Evolutionary conservation across 768 basidiomycete genomes (phyloP).

Genomic region (Lactifluus echinatus): DNA sequence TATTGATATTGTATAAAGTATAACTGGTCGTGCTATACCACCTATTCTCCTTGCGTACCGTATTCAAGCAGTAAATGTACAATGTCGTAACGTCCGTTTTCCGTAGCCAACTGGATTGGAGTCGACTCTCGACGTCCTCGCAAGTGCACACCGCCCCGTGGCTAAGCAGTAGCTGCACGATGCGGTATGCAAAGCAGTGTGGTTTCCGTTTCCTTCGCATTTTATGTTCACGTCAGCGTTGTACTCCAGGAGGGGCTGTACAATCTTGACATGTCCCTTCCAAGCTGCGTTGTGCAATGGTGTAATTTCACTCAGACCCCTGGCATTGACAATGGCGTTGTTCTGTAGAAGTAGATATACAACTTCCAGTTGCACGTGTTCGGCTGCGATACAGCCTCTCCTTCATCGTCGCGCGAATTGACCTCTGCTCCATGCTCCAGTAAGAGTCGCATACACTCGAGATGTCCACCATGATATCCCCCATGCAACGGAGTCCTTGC

Average conservation of each 20-base stretch:
- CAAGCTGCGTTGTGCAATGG: neutral
- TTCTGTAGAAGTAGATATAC: neutral
- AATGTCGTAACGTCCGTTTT: too few relatives aligned
- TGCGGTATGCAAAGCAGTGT: neutral
- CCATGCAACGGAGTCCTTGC: neutral
- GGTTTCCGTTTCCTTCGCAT: too few relatives aligned
- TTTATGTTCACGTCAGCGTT: neutral
- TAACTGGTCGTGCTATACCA: too few relatives aligned
- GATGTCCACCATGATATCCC: neutral
- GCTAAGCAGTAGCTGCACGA: neutral
- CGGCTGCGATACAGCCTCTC: neutral
- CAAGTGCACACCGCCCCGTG: neutral
- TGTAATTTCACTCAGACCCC: neutral
- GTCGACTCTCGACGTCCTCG: neutral
- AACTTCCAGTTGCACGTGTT: neutral
- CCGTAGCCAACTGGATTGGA: neutral
- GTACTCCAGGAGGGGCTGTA: neutral
- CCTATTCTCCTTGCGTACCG: too few relatives aligned
- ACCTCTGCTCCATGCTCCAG: neutral
- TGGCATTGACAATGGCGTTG: neutral
- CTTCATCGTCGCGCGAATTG: too few relatives aligned
- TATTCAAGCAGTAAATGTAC: too few relatives aligned
- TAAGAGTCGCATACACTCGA: neutral
- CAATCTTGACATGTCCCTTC: neutral
- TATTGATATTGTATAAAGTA: too few relatives aligned